Evolutionary conservation across 1,284 basidiomycete species (phyloP), one percentile per base, ranked within the genome.

Genomic region (Ceratobasidium sp.): DNA sequence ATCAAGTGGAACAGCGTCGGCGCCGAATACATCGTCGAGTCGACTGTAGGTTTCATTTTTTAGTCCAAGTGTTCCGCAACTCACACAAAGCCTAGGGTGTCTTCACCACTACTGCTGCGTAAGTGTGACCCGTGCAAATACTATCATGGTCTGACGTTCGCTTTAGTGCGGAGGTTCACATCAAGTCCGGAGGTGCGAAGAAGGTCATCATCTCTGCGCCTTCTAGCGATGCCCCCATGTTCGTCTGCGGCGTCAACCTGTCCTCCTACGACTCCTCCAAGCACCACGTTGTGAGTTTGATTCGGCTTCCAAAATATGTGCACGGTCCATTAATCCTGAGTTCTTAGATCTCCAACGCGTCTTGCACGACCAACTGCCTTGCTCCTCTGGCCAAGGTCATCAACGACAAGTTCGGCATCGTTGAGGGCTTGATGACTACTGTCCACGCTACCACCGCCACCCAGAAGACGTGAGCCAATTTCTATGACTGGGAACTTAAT

Each of bases 131-230:
- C 21, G 9, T 47, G 38, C 32, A 50, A 62, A 38, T n/a, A 63
- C 66, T 58, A 62, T 75, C 75, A 30, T 66, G 72, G 54, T 41
- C 47, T 61, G 13, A n/a, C 57, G 57, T 49, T 73, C 49, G 50
- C 18, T 54, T 58, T 73, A 96, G 94, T 87, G 97, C 98, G 75
- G 87, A 87, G 72, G 91, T 90, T 78, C 97, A 99, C 87, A 87
- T 99, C 85, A 96, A 98, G 86, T 52, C 38, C 9, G 97, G 98
- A 81, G 98, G 98, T 83, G 97, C 98, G 82, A 98, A 99, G 91
- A 99, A 98, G 88, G 97, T 99, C 82, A 88, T 99, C 86, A 99
- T 99, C 89, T 98, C 97, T 78, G 98, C 97, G 73, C 97, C 97
- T 79, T 99, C 98, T 32, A 90, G 96, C 72, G 98, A 99, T 83